Evolutionary conservation across 2,329 filamentous ascomycete species (phyloP).

Genomic region (Fusarium oligoseptatum): DNA sequence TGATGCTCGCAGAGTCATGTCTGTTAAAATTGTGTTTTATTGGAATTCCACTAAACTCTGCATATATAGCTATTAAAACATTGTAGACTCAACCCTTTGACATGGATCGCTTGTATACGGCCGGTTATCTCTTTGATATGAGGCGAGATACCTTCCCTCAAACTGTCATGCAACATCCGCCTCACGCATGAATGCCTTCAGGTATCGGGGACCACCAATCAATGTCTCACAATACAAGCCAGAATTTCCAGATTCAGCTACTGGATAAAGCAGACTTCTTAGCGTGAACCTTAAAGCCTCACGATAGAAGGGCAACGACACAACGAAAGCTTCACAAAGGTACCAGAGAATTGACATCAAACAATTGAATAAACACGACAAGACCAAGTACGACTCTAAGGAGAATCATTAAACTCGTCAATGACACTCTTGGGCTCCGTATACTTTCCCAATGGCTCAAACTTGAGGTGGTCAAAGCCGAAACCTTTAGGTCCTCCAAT

Average conservation of each 20-base stretch:
- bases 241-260: not conserved
- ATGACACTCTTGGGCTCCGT: conserved; percentile 65
- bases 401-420: conserved; percentile 58
- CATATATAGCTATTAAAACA: too few relatives aligned
- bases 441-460: conserved; percentile 62
- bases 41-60: too few relatives aligned
- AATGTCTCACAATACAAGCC: not conserved
- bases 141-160: not conserved
- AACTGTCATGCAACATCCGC: not conserved
- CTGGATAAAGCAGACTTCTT: not conserved
- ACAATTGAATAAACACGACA: not conserved
- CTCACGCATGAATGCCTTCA: not conserved
- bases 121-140: not conserved
- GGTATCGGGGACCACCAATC: not conserved
- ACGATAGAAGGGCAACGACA: not conserved
- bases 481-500: conserved; percentile 65
- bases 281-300: not conserved
- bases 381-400: not conserved
- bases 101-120: too few relatives aligned
- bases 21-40: not conserved
- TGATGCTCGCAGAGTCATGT: not conserved
- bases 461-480: conserved; percentile 62
- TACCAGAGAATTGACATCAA: not conserved
- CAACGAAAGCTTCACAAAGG: not conserved
- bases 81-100: too few relatives aligned